A percentile compares a stretch with the other conserved stretches of the same genome.
Conservation (phyloP, 2,329 filamentous ascomycete species). For the Trichoderma atrobrunneum region DNA sequence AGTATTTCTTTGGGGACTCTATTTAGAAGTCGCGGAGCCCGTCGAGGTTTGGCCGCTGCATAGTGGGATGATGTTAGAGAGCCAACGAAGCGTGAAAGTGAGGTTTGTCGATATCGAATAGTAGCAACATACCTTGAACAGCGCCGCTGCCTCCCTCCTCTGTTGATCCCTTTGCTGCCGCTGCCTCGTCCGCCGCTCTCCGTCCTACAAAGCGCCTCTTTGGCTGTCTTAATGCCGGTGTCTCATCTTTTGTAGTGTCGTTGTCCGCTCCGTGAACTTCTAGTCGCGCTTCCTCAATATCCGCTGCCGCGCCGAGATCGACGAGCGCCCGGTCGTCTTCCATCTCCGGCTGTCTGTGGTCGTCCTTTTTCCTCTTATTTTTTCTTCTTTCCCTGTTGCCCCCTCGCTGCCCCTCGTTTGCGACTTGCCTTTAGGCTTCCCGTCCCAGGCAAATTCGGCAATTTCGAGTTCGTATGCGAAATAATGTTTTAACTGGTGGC, state of each 20-base stretch:
- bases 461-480: background rate
- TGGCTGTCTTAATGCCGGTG: slow-evolving; percentile 62
- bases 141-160: slow-evolving; percentile 31
- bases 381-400: background rate
- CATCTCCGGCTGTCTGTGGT: slow-evolving; percentile 49
- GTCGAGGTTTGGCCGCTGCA: slow-evolving; percentile 66
- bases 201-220: slow-evolving; percentile 91
- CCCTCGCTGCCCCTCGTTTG: background rate
- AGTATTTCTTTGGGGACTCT: slow-evolving; percentile 86
- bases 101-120: background rate
- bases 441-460: background rate
- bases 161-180: slow-evolving; percentile 43
- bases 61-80: background rate
- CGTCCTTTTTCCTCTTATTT: background rate
- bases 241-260: slow-evolving; percentile 35
- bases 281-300: slow-evolving; percentile 54
- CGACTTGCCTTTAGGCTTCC: background rate
- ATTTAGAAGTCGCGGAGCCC: slow-evolving; percentile 78
- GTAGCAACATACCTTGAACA: slow-evolving; percentile 50
- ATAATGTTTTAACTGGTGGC: background rate
- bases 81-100: background rate
- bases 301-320: slow-evolving; percentile 67
- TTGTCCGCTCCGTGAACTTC: slow-evolving; percentile 29
- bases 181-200: slow-evolving; percentile 65
- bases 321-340: slow-evolving; percentile 71